Percentiles rank a stretch among this genome's conserved stretches.
These are phyloP conservation scores for Hanseniaspora uvarum DNA, from an alignment of 1,139 yeast genomes.

Conservation along the genomic window DNA sequence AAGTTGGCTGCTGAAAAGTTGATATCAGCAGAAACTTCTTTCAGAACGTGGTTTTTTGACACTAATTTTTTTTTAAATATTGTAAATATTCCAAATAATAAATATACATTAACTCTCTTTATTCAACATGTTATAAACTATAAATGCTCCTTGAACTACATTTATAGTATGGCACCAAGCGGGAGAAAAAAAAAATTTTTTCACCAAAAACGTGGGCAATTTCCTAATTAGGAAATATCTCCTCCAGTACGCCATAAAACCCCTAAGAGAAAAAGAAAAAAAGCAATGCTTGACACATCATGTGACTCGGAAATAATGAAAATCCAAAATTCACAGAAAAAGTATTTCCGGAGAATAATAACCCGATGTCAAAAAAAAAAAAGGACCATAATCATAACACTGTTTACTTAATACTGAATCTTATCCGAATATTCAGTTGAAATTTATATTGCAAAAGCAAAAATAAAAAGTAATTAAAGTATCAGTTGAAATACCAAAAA, in stretches of 20 bases:
- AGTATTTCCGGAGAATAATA: neutral
- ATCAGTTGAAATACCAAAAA: too few species aligned
- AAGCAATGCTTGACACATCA: neutral
- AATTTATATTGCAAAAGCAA: too few species aligned
- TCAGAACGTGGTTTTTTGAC: slow-evolving; percentile 9
- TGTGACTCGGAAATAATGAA: neutral
- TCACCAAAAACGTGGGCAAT: neutral
- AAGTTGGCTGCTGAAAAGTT: slow-evolving; percentile 7
- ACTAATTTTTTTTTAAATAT: neutral
- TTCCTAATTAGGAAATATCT: neutral
- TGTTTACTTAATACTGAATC: too few species aligned
- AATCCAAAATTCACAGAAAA: neutral
- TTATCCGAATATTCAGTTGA: too few species aligned
- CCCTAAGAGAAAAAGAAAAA: neutral
- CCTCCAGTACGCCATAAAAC: too few species aligned
- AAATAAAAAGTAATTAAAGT: too few species aligned
- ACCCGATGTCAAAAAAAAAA: neutral
- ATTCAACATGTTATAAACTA: too few species aligned
- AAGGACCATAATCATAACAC: too few species aligned
- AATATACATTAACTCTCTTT: too few species aligned
- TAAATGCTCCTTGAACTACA: too few species aligned
- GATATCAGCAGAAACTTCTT: slow-evolving; percentile 9
- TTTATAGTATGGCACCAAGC: too few species aligned
- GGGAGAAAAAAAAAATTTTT: neutral
- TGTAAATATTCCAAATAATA: too few species aligned